Evolutionary conservation across 345 rosid genomes (phyloP).

Genomic region (Kernera saxatilis): DNA sequence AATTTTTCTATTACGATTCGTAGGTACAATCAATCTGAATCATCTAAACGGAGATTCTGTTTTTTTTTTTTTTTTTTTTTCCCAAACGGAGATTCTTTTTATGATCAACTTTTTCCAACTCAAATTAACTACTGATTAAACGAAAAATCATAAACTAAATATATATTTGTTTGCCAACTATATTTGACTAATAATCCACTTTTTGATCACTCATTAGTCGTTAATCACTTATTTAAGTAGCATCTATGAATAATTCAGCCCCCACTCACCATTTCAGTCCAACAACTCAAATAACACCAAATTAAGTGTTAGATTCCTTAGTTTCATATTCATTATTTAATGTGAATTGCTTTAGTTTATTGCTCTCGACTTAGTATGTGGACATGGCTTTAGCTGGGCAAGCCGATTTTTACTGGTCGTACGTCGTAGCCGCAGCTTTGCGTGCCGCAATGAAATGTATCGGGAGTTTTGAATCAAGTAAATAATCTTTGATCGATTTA

Average conservation of each 20-base stretch:
- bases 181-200: constrained; percentile 55
- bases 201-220: constrained; percentile 19
- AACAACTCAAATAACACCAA: constrained; percentile 26
- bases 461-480: background rate
- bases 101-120: constrained; percentile 4
- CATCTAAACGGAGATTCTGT: constrained; percentile 22
- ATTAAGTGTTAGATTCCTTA: constrained; percentile 11
- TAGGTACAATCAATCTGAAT: constrained; percentile 8
- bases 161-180: constrained; percentile 41
- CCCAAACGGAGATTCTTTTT: constrained; percentile 20
- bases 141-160: background rate
- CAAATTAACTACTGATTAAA: background rate
- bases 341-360: background rate
- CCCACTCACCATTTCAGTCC: constrained; percentile 41
- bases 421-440: background rate
- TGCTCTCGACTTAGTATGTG: background rate
- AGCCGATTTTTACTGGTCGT: background rate
- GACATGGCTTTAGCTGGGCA: background rate
- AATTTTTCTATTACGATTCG: background rate
- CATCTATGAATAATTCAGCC: constrained; percentile 13
- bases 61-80: too few species aligned
- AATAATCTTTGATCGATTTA: background rate
- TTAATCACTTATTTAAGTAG: constrained; percentile 14
- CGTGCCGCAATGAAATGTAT: background rate
- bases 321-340: background rate